Conservation (phyloP, 2,329 filamentous ascomycete species). For the Didymella pomorum region DNA sequence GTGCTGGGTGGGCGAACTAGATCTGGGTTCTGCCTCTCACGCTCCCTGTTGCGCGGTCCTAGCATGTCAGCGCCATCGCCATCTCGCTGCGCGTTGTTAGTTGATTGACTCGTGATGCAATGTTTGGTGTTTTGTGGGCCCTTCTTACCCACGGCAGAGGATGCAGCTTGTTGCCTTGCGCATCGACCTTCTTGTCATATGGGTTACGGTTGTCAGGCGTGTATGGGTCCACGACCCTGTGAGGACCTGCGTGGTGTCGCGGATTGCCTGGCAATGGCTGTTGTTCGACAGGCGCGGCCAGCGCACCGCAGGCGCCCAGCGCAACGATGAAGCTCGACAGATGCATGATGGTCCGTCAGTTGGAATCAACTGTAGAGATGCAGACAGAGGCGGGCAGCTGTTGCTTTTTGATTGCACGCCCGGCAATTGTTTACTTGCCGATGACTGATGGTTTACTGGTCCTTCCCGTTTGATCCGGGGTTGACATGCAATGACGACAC, state of each 20-base stretch:
- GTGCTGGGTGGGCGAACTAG: conserved; percentile 75
- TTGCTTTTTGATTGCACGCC: conserved; percentile 6
- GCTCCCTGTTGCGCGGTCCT: conserved; percentile 73
- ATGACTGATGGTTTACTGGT: conserved; percentile 1
- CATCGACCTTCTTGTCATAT: conserved; percentile 69
- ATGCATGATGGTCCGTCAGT: conserved; percentile 39
- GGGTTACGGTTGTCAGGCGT: conserved; percentile 67
- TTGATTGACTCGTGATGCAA: not conserved
- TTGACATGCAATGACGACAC: conserved; percentile 53
- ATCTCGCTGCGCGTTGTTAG: conserved; percentile 43
- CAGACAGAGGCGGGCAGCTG: not conserved
- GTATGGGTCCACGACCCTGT: conserved; percentile 59
- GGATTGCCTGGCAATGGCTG: conserved; percentile 46
- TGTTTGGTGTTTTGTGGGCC: conserved; percentile 12
- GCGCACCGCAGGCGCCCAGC: conserved; percentile 41
- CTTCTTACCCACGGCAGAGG: conserved; percentile 63
- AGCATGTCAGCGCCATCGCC: conserved; percentile 71
- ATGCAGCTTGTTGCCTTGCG: conserved; percentile 66
- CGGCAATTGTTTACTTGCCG: conserved; percentile 8
- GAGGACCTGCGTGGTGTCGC: conserved; percentile 37
- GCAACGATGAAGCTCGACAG: conserved; percentile 36
- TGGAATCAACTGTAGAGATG: conserved; percentile 23
- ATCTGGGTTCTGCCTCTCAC: conserved; percentile 75
- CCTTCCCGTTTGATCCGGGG: conserved; percentile 13
- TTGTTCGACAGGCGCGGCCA: conserved; percentile 48